Percentiles rank a stretch among this genome's conserved stretches.
Conservation (phyloP, 768 basidiomycete genomes). For the Xerocomellus intermedius region DNA sequence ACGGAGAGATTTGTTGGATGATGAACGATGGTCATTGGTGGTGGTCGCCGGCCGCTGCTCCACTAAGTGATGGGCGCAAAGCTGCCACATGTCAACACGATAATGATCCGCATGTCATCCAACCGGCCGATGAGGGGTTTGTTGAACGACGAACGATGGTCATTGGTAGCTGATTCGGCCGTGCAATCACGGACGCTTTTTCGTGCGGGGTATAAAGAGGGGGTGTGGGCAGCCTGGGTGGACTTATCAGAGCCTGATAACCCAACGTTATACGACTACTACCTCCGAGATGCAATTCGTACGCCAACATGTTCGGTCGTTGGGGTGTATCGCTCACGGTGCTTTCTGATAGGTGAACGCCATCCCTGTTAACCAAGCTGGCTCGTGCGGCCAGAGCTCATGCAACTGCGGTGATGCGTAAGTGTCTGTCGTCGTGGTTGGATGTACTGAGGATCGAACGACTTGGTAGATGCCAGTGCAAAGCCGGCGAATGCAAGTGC, state of each 20-base stretch:
- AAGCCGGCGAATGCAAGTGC: constrained; percentile 13
- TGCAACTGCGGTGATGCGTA: constrained; percentile 15
- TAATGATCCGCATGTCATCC: too few relatives aligned
- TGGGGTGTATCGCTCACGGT: neutral
- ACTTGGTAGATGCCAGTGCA: constrained; percentile 17
- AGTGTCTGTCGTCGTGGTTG: neutral
- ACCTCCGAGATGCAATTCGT: constrained; percentile 16
- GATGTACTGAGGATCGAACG: neutral
- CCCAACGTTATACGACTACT: neutral
- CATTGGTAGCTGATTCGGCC: neutral
- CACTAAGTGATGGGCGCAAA: too few relatives aligned
- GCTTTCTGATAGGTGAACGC: constrained; percentile 2
- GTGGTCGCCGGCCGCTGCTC: too few relatives aligned
- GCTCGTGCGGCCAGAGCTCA: neutral
- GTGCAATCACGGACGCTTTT: neutral
- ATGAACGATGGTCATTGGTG: neutral
- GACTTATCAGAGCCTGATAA: neutral
- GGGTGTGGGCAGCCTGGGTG: neutral
- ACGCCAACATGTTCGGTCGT: neutral
- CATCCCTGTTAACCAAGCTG: constrained; percentile 17
- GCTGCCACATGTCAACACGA: too few relatives aligned
- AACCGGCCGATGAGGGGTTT: neutral
- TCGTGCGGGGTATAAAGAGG: constrained; percentile 10
- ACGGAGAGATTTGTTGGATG: too few relatives aligned
- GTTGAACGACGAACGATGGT: neutral